Evolutionary conservation across 768 basidiomycete genomes (phyloP), one percentile per base, ranked within the genome.

Genomic region (Tylopilus sp.): DNA sequence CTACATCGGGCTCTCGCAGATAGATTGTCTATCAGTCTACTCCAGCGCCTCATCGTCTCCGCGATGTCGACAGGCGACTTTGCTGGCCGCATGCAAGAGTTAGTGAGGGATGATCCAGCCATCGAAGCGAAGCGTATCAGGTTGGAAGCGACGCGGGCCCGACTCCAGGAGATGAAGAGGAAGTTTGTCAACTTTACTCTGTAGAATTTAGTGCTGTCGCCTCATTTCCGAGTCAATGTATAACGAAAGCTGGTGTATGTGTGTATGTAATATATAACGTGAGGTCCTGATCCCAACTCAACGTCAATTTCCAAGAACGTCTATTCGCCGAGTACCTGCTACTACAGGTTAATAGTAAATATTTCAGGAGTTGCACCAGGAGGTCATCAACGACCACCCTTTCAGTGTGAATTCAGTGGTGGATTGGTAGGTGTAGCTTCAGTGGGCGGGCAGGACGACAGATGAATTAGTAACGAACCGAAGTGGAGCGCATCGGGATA

Each of bases 21-120:
- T 0, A 63, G 53, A 19, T 56, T 81, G 36, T 72, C 74, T 10
- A 53, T 62, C 21, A 65, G 60, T 16, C 65, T 86, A 9, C 54
- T 75, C 29, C 54, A 61, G 25, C 60, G 65, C 33, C 63, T 77
- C n/a, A 48, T 76, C 3, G 47, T 3, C 14, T 63, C 63, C 31
- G 36, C 54, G 6, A 45, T 29, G 0, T 61, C 55, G 26, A 41
- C 50, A 13, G 56, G 52, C 0, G 46, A 59, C 55, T 52, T 52
- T 44, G 38, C 52, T 3, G 70, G 69, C 24, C 69, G 71, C 10
- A 78, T 77, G 65, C 66, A 55, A 6, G 63, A 63, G 48, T 73
- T 77, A 55, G 68, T 83, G 22, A 69, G 69, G n/a, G 81, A 83
- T 57, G 79, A 80, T 54, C 72, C 74, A 10, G 56, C 52, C 10